Conservation (phyloP, 2,329 filamentous ascomycete species). For the Neofusicoccum cordaticola region DNA sequence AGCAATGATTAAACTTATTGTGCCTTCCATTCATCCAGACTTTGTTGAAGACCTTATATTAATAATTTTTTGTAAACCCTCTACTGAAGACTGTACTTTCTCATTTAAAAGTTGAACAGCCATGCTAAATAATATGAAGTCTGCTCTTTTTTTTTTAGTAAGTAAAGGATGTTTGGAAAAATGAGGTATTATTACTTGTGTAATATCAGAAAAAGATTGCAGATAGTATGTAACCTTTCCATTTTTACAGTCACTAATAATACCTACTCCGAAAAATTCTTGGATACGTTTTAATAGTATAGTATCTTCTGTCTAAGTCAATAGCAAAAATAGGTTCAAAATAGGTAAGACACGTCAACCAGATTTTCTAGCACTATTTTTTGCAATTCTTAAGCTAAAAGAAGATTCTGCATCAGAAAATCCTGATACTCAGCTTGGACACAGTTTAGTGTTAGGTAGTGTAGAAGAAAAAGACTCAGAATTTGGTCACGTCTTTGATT, state of each 20-base stretch:
- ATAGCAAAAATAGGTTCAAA: not conserved
- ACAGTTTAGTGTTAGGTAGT: too few species aligned
- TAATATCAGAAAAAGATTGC: constrained; percentile 8
- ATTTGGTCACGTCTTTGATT: too few species aligned
- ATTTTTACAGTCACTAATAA: not conserved
- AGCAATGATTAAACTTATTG: too few species aligned
- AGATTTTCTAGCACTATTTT: too few species aligned
- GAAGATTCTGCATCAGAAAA: too few species aligned
- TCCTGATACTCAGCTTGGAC: too few species aligned
- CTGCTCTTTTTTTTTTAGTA: not conserved
- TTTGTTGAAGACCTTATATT: constrained; percentile 1
- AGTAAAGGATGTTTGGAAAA: constrained; percentile 10
- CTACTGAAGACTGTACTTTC: constrained; percentile 2
- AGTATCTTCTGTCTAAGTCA: not conserved
- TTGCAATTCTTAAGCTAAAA: too few species aligned
- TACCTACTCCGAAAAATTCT: constrained; percentile 14
- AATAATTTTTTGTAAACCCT: constrained; percentile 13
- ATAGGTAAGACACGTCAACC: too few species aligned
- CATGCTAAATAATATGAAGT: constrained; percentile 7
- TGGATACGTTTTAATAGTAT: constrained; percentile 3
- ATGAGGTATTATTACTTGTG: constrained; percentile 8
- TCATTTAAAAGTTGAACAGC: constrained; percentile 8
- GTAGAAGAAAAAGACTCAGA: too few species aligned
- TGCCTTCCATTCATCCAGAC: too few species aligned
- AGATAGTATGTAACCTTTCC: not conserved